Conservation (phyloP, 805 yeast genomes). For the Priceomyces medius region DNA sequence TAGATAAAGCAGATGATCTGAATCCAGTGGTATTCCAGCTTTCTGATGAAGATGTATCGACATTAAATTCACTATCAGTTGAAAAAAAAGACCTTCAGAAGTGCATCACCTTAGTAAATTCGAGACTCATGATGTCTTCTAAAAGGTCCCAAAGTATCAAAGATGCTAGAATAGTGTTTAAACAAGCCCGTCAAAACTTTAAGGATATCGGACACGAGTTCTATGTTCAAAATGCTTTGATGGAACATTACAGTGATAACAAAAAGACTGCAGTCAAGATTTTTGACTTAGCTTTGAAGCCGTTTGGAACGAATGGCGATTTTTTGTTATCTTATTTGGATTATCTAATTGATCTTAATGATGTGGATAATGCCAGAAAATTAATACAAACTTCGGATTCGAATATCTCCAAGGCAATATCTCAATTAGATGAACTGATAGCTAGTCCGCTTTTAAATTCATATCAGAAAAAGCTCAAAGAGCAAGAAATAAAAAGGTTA, state of each 20-base stretch:
- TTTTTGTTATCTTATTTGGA: constrained; percentile 70
- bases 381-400: constrained; percentile 76
- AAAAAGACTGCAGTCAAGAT: constrained; percentile 69
- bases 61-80: constrained; percentile 19
- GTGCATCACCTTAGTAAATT: constrained; percentile 63
- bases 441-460: constrained; percentile 36
- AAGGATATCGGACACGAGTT: constrained; percentile 68
- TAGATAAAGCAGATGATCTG: constrained; percentile 10
- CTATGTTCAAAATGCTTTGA: constrained; percentile 75
- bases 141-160: constrained; percentile 67
- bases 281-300: constrained; percentile 74
- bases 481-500: constrained; percentile 20
- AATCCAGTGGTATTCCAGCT: constrained; percentile 10
- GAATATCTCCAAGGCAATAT: constrained; percentile 41
- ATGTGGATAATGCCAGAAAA: constrained; percentile 74
- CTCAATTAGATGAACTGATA: constrained; percentile 23
- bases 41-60: constrained; percentile 20
- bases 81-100: constrained; percentile 23
- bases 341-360: constrained; percentile 65
- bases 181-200: constrained; percentile 61
- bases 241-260: constrained; percentile 72
- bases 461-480: constrained; percentile 41
- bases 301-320: constrained; percentile 51
- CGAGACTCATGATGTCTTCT: constrained; percentile 66
- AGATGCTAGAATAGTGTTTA: constrained; percentile 71